Base-by-base conservation (phyloP, 768 basidiomycete species). In the Mycena chlorophos region DNA sequence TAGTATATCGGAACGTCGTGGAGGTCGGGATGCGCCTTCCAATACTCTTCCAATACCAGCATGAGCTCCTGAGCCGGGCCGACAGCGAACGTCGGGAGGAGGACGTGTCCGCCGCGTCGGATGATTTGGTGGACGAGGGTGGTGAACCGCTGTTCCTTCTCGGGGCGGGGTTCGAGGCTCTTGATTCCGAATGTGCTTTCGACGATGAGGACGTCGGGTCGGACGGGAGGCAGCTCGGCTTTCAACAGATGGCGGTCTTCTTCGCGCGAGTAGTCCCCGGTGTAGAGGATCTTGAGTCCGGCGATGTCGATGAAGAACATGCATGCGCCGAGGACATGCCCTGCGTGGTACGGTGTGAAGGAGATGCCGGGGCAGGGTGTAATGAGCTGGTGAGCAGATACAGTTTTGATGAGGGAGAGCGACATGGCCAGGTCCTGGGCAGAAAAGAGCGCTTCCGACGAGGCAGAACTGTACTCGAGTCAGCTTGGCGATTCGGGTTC, bases 291-390 rank as follows among this genome's bases (percentile, higher is more conserved):
- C 70, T 87, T 94, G 34, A 97, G 82, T 5, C 97, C 97, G 25
- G 94, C 94, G 56, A 99, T 95, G 69, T 98, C 95, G 69, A 99
- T 93, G 62, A 98, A 78, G 72, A 87, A 99, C 96, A 98, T 98
- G 66, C 94, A 96, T 58, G 97, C 97, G 16, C 97, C 97, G 1
- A 99, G 79, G 48, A 99, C 97, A 66, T 99, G 97, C 3, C 97
- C 97, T 25, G 97, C 97, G 52, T 98, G 97, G 70, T 98, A 98
- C 1, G 97, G 95, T 2, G 94, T 98, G 72, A 99, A 99, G 1
- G 93, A 86, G 46, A 98, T 83, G 47, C 94, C 94, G 55, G 95
- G 91, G 65, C 89, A 95, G 2, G 94, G 87, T 4, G 86, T 88
- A 52, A 96, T 96, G 53, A 96, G 81, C 68, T 97, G 94, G 70